phyloP scores from a whole-genome alignment of 1,139 yeast species.

The Suhomyces bribrorum region DNA sequence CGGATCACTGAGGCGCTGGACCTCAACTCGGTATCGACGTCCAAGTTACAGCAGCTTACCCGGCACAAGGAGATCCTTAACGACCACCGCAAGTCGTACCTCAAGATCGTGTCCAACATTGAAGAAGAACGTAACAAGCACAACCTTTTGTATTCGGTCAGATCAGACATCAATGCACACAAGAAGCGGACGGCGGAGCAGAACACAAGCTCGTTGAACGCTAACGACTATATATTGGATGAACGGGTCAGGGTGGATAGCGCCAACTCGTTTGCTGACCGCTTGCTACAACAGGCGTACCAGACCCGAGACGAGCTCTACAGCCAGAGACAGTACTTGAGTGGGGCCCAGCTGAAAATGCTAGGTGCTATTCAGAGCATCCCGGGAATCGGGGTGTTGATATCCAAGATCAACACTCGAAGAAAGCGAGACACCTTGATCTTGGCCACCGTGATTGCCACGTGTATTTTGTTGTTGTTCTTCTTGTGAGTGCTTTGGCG shows the following conservation, averaged over 20 bases:
- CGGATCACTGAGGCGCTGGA: conserved; percentile 55
- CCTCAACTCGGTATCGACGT: conserved; percentile 54
- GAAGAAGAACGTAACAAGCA: conserved; percentile 74
- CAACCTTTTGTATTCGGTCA: conserved; percentile 72
- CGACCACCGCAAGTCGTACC: conserved; percentile 68
- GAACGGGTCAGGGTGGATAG: conserved; percentile 75
- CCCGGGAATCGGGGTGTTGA: conserved; percentile 81
- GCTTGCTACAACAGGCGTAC: conserved; percentile 78
- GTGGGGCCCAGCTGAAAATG: conserved; percentile 65
- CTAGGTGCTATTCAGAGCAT: conserved; percentile 61
- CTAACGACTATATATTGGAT: conserved; percentile 69
- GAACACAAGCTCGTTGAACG: conserved; percentile 35
- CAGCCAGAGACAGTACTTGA: conserved; percentile 66
- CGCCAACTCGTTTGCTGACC: conserved; percentile 76
- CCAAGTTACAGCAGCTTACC: conserved; percentile 77
- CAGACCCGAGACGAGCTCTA: conserved; percentile 84
- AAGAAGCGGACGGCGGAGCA: conserved; percentile 36
- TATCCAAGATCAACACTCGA: conserved; percentile 81
- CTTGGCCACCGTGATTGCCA: conserved; percentile 70
- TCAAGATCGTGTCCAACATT: conserved; percentile 58
- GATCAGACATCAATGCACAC: conserved; percentile 71
- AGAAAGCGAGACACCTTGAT: conserved; percentile 86
- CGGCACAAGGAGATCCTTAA: conserved; percentile 77
- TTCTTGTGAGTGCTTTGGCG: too few relatives aligned
- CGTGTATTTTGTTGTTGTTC: conserved; percentile 71